These are phyloP conservation scores for Thermothielavioides terrestris DNA, from an alignment of 495 filamentous ascomycete genomes.

Conservation along the genomic window DNA sequence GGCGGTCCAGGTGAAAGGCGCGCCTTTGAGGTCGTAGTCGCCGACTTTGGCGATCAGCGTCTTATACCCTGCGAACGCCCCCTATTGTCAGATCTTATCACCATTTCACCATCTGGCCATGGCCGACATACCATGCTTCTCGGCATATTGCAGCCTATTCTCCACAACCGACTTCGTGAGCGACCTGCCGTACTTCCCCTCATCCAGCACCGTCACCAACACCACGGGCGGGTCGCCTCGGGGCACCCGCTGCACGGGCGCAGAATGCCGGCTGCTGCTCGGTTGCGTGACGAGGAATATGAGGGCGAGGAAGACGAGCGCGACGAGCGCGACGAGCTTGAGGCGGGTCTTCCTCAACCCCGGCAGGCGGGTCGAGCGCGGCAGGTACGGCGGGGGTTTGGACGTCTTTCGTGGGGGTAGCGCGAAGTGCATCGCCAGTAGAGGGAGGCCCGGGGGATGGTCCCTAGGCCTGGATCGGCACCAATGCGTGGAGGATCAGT, in stretches of 20 bases:
- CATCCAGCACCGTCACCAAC: constrained; percentile 78
- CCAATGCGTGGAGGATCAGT: neutral
- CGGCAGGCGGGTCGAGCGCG: constrained; percentile 52
- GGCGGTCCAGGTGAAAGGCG: constrained; percentile 64
- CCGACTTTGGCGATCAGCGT: constrained; percentile 68
- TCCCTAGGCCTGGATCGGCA: constrained; percentile 6
- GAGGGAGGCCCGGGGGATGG: neutral
- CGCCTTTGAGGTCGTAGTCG: constrained; percentile 66
- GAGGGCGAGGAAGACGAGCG: constrained; percentile 46
- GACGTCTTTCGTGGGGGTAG: constrained; percentile 76
- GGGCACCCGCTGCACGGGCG: constrained; percentile 17
- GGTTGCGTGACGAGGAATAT: constrained; percentile 52
- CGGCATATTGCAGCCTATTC: constrained; percentile 81
- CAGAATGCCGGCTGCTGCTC: constrained; percentile 23
- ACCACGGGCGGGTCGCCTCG: constrained; percentile 73
- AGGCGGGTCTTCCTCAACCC: constrained; percentile 57
- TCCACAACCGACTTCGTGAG: constrained; percentile 65
- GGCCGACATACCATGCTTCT: constrained; percentile 64
- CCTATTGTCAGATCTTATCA: neutral
- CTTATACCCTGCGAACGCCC: constrained; percentile 67
- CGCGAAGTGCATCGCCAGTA: constrained; percentile 74
- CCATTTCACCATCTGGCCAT: neutral
- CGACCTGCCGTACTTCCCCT: constrained; percentile 46
- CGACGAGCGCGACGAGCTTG: constrained; percentile 51
- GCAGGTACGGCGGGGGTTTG: constrained; percentile 52